Evolutionary conservation across 148 eudicot species (phyloP).

Genomic region (Diospyros kaki): DNA sequence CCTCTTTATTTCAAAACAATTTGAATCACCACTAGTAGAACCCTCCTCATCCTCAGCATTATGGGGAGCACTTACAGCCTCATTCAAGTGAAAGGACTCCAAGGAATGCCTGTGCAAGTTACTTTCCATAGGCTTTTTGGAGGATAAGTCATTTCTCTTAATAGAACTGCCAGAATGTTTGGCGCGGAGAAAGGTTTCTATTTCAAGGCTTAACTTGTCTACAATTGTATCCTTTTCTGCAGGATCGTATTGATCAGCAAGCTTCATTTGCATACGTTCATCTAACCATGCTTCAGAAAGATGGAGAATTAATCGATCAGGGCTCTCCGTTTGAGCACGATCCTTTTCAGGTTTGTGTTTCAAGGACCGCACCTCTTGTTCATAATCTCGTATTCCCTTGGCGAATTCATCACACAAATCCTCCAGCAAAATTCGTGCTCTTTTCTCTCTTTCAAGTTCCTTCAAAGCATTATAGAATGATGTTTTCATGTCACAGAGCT

Average conservation of each 20-base stretch:
- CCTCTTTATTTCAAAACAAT: constrained; percentile 44
- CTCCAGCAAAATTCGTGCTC: constrained; percentile 63
- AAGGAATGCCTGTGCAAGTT: constrained; percentile 42
- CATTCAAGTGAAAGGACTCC: constrained; percentile 66
- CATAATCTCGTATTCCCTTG: constrained; percentile 65
- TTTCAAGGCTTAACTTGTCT: constrained; percentile 70
- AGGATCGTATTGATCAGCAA: constrained; percentile 26
- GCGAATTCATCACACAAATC: constrained; percentile 91
- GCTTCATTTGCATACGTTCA: constrained; percentile 69
- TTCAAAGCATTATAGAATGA: constrained; percentile 48
- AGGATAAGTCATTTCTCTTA: constrained; percentile 13
- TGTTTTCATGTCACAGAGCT: constrained; percentile 51
- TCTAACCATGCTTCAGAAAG: constrained; percentile 93
- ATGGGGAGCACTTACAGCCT: constrained; percentile 57
- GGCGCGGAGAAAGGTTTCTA: constrained; percentile 65
- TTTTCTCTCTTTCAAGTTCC: constrained; percentile 63
- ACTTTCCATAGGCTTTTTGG: constrained; percentile 26
- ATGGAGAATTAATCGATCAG: constrained; percentile 65
- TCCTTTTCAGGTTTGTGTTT: constrained; percentile 47
- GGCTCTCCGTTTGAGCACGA: constrained; percentile 32
- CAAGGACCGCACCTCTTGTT: constrained; percentile 55
- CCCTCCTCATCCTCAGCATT: constrained; percentile 47
- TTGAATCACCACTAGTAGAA: constrained; percentile 37
- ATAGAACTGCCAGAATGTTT: constrained; percentile 26
- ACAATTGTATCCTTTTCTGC: constrained; percentile 40